Evolutionary conservation across 78 protist genomes (phyloP), one percentile per base, ranked within the genome.

Genomic region (Thecamonas trahens): DNA sequence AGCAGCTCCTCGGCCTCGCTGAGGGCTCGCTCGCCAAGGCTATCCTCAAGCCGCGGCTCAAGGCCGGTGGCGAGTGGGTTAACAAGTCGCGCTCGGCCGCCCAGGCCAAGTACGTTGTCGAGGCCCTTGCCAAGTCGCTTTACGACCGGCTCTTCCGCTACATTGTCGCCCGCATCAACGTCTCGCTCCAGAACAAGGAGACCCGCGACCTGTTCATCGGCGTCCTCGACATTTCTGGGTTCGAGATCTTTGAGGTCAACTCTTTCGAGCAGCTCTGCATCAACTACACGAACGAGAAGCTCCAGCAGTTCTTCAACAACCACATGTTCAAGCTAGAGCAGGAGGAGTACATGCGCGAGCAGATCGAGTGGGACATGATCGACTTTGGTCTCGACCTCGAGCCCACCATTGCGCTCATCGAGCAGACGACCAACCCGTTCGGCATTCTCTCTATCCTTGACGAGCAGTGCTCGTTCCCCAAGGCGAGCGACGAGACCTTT

Each of bases 231-330:
- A 91, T 91, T 50, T 83, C 91, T 28, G 96, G 96, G 47, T 91
- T 91, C 63, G 94, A 92, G 70, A 90, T 92, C 77, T 92, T 92
- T 86, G 69, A 77, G 83, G 47, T 52, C 82, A 93, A 88, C 84
- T 28, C 64, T 14, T 95, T 94, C 70, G 98, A 95, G 79, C 98
- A 95, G 83, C 72, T 95, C 17, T 85, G 91, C 82, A 91, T 91
- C 89, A 96, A 96, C 83, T 90, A 67, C 79, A 94, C 98, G 77
- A 96, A 96, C 79, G 99, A 96, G 79, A 91, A 79, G 77, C 88
- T 96, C 67, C 99, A 96, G 82, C 92, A 89, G 68, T 90, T 86
- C 74, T 96, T 95, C 96, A 96, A 95, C 91, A 82, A 76, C 70
- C 87, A 86, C 82, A 90, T 93, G 91, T 93, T 96, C 66, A 52